Percentiles rank a stretch among this genome's conserved stretches.
Conservation (phyloP, 352 stramenopile species). For the Pythium aristosporum region DNA sequence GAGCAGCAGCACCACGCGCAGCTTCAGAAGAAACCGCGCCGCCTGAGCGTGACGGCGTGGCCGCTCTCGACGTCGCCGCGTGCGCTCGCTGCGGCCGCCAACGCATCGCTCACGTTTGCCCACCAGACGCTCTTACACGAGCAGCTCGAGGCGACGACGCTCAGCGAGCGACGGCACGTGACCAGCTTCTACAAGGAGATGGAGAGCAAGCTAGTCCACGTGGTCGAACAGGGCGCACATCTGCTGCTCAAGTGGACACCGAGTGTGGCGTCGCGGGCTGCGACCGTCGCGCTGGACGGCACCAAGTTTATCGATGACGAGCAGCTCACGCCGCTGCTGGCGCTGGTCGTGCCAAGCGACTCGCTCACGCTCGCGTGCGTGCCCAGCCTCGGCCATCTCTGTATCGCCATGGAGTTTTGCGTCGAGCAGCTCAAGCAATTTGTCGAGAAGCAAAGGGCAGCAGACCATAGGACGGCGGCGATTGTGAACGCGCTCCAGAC, state of each 20-base stretch:
- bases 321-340: slow-evolving; percentile 52
- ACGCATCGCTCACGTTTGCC: slow-evolving; percentile 42
- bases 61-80: slow-evolving; percentile 33
- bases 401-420: slow-evolving; percentile 62
- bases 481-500: slow-evolving; percentile 45
- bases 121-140: slow-evolving; percentile 65
- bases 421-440: slow-evolving; percentile 43
- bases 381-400: slow-evolving; percentile 54
- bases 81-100: slow-evolving; percentile 36
- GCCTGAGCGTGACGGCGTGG: slow-evolving; percentile 29
- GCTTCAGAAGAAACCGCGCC: slow-evolving; percentile 30
- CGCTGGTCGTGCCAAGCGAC: slow-evolving; percentile 43
- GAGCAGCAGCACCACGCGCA: slow-evolving; percentile 27
- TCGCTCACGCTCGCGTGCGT: slow-evolving; percentile 46
- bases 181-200: slow-evolving; percentile 43
- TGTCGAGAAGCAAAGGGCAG: background rate
- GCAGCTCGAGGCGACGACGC: slow-evolving; percentile 43
- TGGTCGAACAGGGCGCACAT: slow-evolving; percentile 41
- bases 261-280: slow-evolving; percentile 32
- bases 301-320: slow-evolving; percentile 56
- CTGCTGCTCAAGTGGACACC: slow-evolving; percentile 60
- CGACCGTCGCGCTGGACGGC: slow-evolving; percentile 47
- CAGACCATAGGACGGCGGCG: background rate
- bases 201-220: slow-evolving; percentile 45
- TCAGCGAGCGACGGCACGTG: slow-evolving; percentile 37